Evolutionary conservation across 1,139 yeast genomes (phyloP).

Genomic region (Yamadazyma epiphylla): DNA sequence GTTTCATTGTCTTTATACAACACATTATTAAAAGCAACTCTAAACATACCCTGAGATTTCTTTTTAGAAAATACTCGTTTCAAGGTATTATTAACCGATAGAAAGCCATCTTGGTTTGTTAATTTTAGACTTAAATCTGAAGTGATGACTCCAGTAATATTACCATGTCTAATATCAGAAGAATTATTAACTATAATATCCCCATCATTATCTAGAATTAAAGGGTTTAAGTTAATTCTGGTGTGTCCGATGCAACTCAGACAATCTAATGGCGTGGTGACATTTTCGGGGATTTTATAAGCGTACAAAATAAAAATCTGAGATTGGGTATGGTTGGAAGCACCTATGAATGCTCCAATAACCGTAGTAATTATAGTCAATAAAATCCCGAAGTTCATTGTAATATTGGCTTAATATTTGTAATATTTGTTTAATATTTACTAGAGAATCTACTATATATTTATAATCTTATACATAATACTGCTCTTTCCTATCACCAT

Average conservation of each 20-base stretch:
- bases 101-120: neutral
- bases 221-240: neutral
- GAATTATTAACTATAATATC: conserved; percentile 4
- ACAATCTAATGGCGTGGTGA: too few relatives aligned
- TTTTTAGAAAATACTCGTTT: neutral
- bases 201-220: conserved; percentile 4
- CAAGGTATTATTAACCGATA: conserved; percentile 1
- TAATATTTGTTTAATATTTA: too few relatives aligned
- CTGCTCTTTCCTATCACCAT: neutral
- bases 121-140: conserved; percentile 5
- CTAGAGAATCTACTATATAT: too few relatives aligned
- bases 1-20: conserved; percentile 2
- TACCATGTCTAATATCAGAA: conserved; percentile 2
- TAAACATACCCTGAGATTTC: conserved; percentile 1
- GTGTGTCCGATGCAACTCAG: too few relatives aligned
- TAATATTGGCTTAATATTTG: too few relatives aligned
- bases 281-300: too few relatives aligned
- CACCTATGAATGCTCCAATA: too few relatives aligned
- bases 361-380: too few relatives aligned
- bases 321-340: too few relatives aligned
- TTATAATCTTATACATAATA: too few relatives aligned
- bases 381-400: too few relatives aligned
- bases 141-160: conserved; percentile 6
- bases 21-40: conserved; percentile 4
- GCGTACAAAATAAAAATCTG: too few relatives aligned